Base-by-base conservation (phyloP, 2,329 filamentous ascomycete species). In the Dactylonectria estremocensis region DNA sequence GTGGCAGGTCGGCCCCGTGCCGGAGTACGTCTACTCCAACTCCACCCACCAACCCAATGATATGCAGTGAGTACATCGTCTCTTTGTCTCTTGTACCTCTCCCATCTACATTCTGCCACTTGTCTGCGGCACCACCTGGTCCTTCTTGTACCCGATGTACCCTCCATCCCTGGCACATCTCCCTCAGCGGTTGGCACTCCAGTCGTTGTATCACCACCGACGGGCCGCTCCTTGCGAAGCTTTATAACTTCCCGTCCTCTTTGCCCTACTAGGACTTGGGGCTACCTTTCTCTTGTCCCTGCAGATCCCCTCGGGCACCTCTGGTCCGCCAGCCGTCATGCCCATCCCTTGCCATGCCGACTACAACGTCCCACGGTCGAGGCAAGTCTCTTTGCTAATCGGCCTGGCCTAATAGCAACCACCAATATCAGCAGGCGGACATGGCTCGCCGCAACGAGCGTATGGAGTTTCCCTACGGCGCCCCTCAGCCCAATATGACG, bases 1-100 rank as follows among this genome's bases (percentile, higher is more conserved):
- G 81, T 89, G 87, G 87, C 86, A 88, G 80, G 85, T 89, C 80
- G 86, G 87, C 82, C 86, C 87, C 74, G 84, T 89, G 81, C 87
- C 87, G 82, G 86, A 88, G 80, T 88, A 88, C 82, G 84, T 88
- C 75, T 88, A 87, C 82, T 81, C 84, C 78, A 86, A 84, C 80
- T 82, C 83, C 80, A 82, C 85, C 76, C 86, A 87, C 76, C 85
- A 86, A 77, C 82, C 84, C 73, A 86, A 85, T 81, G 86, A 88
- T 72, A 86, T 88, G 80, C 86, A 88, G 87, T 89, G 83, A 89
- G 87, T 89, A 83, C 78, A 78, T 80, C 78, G 66, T 79, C 67
- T 73, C 66, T 66, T 78, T 79, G 73, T 78, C 70, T 74, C 76
- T 70, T 72, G 74, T 77, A 77, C 78, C 56, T 78, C 64, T 67